Evolutionary conservation across 2,329 filamentous ascomycete genomes (phyloP).

Genomic region (Fusarium sp.): DNA sequence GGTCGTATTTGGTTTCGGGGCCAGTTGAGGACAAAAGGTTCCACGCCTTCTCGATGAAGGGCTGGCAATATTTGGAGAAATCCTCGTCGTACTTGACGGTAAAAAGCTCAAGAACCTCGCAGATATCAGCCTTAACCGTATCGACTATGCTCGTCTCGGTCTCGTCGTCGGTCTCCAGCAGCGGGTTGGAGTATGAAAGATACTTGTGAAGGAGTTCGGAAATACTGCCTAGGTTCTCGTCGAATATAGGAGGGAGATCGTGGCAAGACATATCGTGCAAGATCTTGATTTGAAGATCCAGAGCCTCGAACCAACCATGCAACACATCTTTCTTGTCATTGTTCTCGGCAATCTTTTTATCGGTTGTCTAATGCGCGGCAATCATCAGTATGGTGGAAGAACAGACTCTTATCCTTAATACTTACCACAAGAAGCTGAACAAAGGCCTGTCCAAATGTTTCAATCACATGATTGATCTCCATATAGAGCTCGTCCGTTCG

Average conservation of each 20-base stretch:
- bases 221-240: constrained; percentile 85
- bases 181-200: constrained; percentile 86
- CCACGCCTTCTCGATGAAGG: constrained; percentile 93
- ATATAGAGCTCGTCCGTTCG: constrained; percentile 91
- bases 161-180: constrained; percentile 89
- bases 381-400: constrained; percentile 30
- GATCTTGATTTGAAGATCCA: constrained; percentile 91
- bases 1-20: constrained; percentile 91
- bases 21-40: constrained; percentile 88
- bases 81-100: constrained; percentile 96
- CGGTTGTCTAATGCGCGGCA: constrained; percentile 66
- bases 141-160: constrained; percentile 87
- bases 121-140: constrained; percentile 92
- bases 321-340: constrained; percentile 80
- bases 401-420: constrained; percentile 1
- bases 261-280: constrained; percentile 98
- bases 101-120: constrained; percentile 89
- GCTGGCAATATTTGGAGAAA: constrained; percentile 82
- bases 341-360: constrained; percentile 80
- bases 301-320: constrained; percentile 82
- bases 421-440: constrained; percentile 81
- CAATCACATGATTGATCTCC: constrained; percentile 96
- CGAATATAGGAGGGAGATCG: constrained; percentile 93
- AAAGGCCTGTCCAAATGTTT: constrained; percentile 86
- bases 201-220: constrained; percentile 91